Percentiles rank a stretch among this genome's conserved stretches.
phyloP scores from a whole-genome alignment of 2,329 filamentous ascomycete species.

The Chaetothyriales sp. region DNA sequence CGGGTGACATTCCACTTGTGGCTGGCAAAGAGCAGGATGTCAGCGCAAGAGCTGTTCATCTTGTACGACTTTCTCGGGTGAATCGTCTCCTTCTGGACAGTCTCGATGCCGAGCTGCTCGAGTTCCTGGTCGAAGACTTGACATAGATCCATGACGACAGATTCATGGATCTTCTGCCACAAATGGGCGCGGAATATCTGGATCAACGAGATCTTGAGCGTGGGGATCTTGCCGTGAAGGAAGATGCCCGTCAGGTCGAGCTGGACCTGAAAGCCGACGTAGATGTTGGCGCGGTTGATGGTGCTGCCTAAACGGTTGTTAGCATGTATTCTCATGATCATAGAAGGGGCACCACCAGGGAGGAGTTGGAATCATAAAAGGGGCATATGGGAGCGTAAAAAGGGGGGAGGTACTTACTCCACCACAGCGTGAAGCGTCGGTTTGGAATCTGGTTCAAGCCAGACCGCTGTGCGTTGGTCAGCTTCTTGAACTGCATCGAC shows the following conservation, averaged over 20 bases:
- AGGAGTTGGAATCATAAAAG: background rate
- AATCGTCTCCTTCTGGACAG: conserved; percentile 96
- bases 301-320: conserved; percentile 21
- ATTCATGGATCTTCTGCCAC: conserved; percentile 99
- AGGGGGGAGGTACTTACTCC: conserved; percentile 36
- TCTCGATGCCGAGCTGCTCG: conserved; percentile 89
- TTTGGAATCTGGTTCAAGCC: conserved; percentile 98
- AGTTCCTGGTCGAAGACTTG: conserved; percentile 97
- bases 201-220: conserved; percentile 91
- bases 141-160: conserved; percentile 95
- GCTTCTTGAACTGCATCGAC: conserved; percentile 94
- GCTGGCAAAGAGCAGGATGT: conserved; percentile 89
- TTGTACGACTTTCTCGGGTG: conserved; percentile 99
- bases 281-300: conserved; percentile 91
- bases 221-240: conserved; percentile 97
- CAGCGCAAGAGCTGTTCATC: conserved; percentile 99
- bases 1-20: conserved; percentile 98
- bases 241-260: conserved; percentile 96
- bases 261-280: conserved; percentile 98
- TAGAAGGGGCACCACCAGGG: no score
- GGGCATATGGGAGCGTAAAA: background rate
- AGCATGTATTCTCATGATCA: conserved; percentile 1
- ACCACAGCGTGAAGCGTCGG: conserved; percentile 96
- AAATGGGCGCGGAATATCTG: conserved; percentile 99
- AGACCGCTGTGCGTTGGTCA: conserved; percentile 90